Percentiles rank a stretch among this genome's conserved stretches.
Evolutionary conservation across 768 basidiomycete species (phyloP).

Genomic region (Gloeostereum incarnatum): DNA sequence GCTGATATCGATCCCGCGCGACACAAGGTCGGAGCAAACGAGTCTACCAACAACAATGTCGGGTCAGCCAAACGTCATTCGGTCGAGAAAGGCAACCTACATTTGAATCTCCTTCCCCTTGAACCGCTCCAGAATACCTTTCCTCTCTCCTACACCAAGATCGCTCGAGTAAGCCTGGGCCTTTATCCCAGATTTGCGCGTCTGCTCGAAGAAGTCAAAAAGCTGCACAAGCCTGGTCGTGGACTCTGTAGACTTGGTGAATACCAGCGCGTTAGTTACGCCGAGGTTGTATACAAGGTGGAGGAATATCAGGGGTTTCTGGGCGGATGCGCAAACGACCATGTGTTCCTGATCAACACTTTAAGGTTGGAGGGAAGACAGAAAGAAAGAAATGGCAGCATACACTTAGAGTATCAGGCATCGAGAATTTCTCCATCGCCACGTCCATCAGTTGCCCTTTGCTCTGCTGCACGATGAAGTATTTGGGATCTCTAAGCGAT

Average conservation of each 20-base stretch:
- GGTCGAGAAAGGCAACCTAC: conserved; percentile 31
- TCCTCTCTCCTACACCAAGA: conserved; percentile 63
- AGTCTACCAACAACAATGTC: conserved; percentile 37
- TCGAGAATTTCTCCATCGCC: conserved; percentile 68
- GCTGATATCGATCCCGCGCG: conserved; percentile 91
- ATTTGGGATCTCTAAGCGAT: conserved; percentile 70
- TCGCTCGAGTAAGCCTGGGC: conserved; percentile 85
- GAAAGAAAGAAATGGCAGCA: conserved; percentile 12
- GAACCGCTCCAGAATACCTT: conserved; percentile 71
- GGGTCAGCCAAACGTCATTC: conserved; percentile 2
- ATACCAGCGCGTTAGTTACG: conserved; percentile 72
- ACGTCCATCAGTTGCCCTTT: conserved; percentile 36
- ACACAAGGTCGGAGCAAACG: conserved; percentile 94
- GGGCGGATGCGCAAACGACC: conserved; percentile 65
- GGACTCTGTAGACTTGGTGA: conserved; percentile 96
- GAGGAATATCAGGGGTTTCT: conserved; percentile 87
- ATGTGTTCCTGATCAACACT: conserved; percentile 68
- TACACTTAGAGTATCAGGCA: conserved; percentile 74
- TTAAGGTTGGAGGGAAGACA: neutral
- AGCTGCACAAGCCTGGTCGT: conserved; percentile 74
- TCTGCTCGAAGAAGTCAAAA: conserved; percentile 71
- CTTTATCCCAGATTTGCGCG: conserved; percentile 23
- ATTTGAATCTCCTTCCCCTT: conserved; percentile 73
- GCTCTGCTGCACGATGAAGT: conserved; percentile 68
- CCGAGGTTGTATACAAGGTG: conserved; percentile 62